Evolutionary conservation across 768 basidiomycete species (phyloP).

Genomic region (Auriscalpium microsporum): DNA sequence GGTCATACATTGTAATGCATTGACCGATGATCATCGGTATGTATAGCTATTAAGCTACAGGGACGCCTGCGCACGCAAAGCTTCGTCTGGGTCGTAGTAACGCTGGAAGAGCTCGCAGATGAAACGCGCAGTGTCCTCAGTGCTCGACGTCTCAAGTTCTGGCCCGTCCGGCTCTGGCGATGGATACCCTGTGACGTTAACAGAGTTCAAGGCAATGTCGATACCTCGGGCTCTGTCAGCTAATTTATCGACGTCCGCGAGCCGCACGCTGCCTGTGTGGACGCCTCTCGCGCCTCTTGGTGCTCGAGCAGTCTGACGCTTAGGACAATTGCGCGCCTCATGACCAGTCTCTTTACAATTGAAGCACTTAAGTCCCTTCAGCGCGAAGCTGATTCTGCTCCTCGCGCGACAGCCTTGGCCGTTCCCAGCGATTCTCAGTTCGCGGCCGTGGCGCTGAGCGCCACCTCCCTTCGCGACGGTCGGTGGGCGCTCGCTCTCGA

Average conservation of each 20-base stretch:
- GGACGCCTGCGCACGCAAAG: background rate
- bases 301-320: background rate
- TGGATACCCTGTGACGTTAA: background rate
- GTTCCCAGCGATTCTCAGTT: too few species aligned
- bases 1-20: too few species aligned
- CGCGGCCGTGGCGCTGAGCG: too few species aligned
- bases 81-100: background rate
- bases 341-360: background rate
- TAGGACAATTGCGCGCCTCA: background rate
- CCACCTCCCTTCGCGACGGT: too few species aligned
- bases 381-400: background rate
- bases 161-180: background rate
- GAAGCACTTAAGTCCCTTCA: background rate
- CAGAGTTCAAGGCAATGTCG: background rate
- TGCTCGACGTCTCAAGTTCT: background rate
- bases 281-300: background rate
- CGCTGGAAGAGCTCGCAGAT: background rate
- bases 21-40: too few species aligned
- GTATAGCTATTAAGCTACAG: too few species aligned
- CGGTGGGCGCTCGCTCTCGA: background rate
- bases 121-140: too few species aligned
- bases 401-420: background rate
- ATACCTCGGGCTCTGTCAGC: background rate
- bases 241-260: background rate
- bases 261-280: background rate